phyloP scores from a whole-genome alignment of 2,329 filamentous ascomycete genomes.

The Zasmidium citrigriseum region DNA sequence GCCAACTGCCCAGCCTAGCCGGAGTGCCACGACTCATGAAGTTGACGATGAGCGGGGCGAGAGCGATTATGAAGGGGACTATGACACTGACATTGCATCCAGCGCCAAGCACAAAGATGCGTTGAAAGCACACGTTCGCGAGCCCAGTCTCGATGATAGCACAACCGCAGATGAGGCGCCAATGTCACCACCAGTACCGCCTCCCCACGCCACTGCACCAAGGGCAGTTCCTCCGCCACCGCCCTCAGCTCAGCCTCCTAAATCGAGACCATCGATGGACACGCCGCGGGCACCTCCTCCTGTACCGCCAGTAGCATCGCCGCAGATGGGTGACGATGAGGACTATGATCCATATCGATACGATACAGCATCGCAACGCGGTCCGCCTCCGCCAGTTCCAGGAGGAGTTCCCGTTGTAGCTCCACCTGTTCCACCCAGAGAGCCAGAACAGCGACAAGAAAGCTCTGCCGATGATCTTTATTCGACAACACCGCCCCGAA shows the following conservation, averaged over 20 bases:
- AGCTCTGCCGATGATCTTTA: slow-evolving; percentile 50
- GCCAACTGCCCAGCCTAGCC: slow-evolving; percentile 40
- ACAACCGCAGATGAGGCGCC: slow-evolving; percentile 58
- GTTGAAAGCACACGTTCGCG: slow-evolving; percentile 75
- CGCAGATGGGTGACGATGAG: slow-evolving; percentile 53
- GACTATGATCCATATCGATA: slow-evolving; percentile 71
- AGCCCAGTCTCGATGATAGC: slow-evolving; percentile 71
- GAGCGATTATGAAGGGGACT: slow-evolving; percentile 95
- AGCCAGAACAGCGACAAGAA: slow-evolving; percentile 37
- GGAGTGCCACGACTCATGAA: slow-evolving; percentile 32
- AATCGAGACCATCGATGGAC: slow-evolving; percentile 66
- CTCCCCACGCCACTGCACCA: slow-evolving; percentile 39
- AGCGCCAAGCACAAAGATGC: slow-evolving; percentile 92
- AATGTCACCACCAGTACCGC: slow-evolving; percentile 42
- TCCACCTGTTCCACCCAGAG: slow-evolving; percentile 35
- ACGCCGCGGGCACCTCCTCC: slow-evolving; percentile 71
- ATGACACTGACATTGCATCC: slow-evolving; percentile 96
- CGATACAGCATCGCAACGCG: slow-evolving; percentile 23
- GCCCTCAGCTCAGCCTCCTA: slow-evolving; percentile 50
- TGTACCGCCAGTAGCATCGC: slow-evolving; percentile 59
- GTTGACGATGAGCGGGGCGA: slow-evolving; percentile 74
- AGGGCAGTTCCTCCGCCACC: slow-evolving; percentile 58
- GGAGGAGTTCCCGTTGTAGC: slow-evolving; percentile 34
- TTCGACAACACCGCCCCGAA: slow-evolving; percentile 42
- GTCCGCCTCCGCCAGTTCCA: slow-evolving; percentile 34